phyloP scores from a whole-genome alignment of 2,329 filamentous ascomycete genomes.

The Claviceps spartinae region DNA sequence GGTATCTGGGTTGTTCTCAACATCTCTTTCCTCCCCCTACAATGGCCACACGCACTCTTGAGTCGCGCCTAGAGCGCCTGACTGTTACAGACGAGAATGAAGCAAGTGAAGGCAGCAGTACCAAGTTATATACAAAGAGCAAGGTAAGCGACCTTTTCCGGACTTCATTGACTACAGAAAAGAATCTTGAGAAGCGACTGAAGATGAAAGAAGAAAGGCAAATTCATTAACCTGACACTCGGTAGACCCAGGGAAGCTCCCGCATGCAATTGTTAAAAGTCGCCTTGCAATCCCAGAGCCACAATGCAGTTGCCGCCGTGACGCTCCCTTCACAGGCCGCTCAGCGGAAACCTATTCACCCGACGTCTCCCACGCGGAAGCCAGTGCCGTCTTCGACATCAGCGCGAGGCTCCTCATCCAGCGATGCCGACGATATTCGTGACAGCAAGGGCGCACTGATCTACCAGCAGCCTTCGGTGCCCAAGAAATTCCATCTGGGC shows the following conservation, averaged over 20 bases:
- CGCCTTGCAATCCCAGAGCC: conserved; percentile 65
- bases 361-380: conserved; percentile 40
- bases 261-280: conserved; percentile 78
- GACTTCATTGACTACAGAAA: not conserved
- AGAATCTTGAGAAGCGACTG: not conserved
- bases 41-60: conserved; percentile 67
- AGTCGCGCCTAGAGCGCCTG: conserved; percentile 80
- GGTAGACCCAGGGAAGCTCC: conserved; percentile 37
- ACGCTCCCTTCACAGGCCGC: conserved; percentile 54
- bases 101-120: conserved; percentile 31
- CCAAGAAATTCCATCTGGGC: conserved; percentile 22
- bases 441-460: not conserved
- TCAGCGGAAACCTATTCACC: conserved; percentile 34
- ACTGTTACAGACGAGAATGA: conserved; percentile 84
- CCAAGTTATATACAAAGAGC: conserved; percentile 49
- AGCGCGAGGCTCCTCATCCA: conserved; percentile 24
- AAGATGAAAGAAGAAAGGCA: not conserved
- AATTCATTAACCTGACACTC: not conserved
- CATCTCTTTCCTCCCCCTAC: not conserved
- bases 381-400: conserved; percentile 23
- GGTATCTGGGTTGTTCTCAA: not conserved
- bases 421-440: conserved; percentile 39
- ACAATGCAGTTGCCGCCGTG: conserved; percentile 51
- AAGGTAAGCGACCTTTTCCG: conserved; percentile 46
- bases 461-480: conserved; percentile 3